Percentiles rank a stretch among this genome's conserved stretches.
Conservation (phyloP, 2,329 filamentous ascomycete species). For the Colletotrichum kahawae region DNA sequence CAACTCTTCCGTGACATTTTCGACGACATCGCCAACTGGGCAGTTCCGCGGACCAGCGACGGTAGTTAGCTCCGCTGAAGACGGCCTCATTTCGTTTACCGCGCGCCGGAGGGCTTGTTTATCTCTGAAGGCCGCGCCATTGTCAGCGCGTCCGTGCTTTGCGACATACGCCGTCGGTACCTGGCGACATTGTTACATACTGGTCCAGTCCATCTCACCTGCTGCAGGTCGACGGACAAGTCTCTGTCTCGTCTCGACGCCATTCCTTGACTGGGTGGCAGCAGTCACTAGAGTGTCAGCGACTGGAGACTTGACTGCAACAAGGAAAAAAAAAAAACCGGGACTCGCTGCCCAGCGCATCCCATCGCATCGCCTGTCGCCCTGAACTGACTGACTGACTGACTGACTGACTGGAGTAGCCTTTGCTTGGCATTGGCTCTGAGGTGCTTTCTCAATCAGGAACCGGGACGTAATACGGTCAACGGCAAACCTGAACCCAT, state of each 20-base stretch:
- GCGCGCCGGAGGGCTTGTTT: background rate
- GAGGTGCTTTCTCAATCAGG: background rate
- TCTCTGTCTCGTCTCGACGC: background rate
- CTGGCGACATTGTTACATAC: background rate
- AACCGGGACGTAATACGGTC: background rate
- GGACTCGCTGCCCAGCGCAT: background rate
- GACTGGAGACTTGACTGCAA: background rate
- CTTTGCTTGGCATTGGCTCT: background rate
- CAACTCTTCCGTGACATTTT: background rate
- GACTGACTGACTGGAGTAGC: background rate
- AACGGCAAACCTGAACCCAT: background rate
- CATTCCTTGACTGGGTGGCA: background rate
- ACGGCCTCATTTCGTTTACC: slow-evolving; percentile 12
- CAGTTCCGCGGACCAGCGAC: background rate
- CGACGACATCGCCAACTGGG: background rate
- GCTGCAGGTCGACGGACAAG: background rate
- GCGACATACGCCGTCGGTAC: slow-evolving; percentile 5
- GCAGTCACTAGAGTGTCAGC: background rate
- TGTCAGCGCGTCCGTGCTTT: slow-evolving; percentile 15
- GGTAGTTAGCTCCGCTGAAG: slow-evolving; percentile 9
- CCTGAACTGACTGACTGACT: background rate
- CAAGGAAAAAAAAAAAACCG: background rate
- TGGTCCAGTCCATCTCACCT: background rate
- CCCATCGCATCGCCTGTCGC: background rate
- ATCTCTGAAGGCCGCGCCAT: background rate